Evolutionary conservation across 768 basidiomycete genomes (phyloP), one percentile per base, ranked within the genome.

Genomic region (Tricholomella constricta): DNA sequence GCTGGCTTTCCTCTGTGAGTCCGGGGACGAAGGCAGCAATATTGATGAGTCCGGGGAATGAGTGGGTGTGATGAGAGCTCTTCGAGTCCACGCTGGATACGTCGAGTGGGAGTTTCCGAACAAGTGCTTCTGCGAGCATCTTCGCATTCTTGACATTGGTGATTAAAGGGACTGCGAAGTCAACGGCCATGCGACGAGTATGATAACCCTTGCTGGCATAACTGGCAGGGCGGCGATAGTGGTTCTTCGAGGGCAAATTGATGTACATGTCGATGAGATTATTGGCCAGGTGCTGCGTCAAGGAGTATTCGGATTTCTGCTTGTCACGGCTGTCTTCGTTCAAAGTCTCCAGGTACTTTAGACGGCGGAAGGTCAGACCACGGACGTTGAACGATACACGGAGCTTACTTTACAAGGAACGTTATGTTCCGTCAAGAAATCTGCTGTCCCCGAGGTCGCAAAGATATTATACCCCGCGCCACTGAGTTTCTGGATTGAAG

Each of bases 71-170:
- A 70, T 97, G 93, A 6, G 94, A 97, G 46, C 88, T 91, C 81
- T 98, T 98, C 74, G 85, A 91, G 69, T 99, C 97, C 58, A 96
- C 79, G 48, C 77, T 86, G 8, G 93, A 90, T 26, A 99, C 91
- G 36, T 97, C 89, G 40, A 98, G 78, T 4, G 94, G 84, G n/a
- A 96, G 77, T 69, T 86, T 94, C 58, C 93, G 84, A 45, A 94
- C 86, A 44, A 95, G 77, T 2, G 96, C 97, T 72, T 98, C 94
- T 14, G 92, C 89, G 35, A 98, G 82, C 66, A 99, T 80, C 70
- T 98, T 99, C 51, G 96, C 96, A 65, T 94, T 94, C 77, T 99
- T 99, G 75, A 99, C 90, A 69, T 99, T 98, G 38, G 96, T 98
- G 66, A 98, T 93, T 46, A 98, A 79, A 1, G 97, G 97, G 29